Evolutionary conservation across 2,329 filamentous ascomycete species (phyloP).

Genomic region (Epichloe elymi): DNA sequence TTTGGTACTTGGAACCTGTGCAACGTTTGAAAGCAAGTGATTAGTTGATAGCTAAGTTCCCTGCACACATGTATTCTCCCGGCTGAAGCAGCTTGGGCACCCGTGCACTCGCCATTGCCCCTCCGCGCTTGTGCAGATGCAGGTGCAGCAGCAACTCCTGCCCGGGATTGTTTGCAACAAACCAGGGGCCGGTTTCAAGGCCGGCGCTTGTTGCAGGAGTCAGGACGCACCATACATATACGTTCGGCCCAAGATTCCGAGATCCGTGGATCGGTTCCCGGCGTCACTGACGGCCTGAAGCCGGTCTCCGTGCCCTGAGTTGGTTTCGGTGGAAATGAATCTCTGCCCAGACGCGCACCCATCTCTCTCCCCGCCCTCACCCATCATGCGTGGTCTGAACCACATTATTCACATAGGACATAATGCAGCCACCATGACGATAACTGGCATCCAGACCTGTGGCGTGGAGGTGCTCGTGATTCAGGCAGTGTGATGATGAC

Average conservation of each 20-base stretch:
- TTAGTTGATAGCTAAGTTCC: no score
- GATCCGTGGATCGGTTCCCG: neutral
- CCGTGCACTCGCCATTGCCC: neutral
- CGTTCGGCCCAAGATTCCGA: no score
- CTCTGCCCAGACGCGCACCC: no score
- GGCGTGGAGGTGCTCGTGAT: neutral
- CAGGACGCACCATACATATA: neutral
- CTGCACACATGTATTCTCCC: no score
- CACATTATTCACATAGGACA: slow-evolving; percentile 39
- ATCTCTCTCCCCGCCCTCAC: neutral
- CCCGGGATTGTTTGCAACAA: neutral
- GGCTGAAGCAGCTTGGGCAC: no score
- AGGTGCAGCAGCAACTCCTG: neutral
- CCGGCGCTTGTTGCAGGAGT: neutral
- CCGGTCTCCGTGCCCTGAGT: no score
- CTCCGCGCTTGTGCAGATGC: neutral
- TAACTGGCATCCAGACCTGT: no score
- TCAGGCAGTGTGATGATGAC: neutral
- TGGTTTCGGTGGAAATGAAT: no score
- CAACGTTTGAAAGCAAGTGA: no score
- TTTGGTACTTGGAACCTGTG: no score
- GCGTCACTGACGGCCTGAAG: no score
- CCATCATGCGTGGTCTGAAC: slow-evolving; percentile 16
- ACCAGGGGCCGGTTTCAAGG: neutral
- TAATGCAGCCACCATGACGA: no score